Percentiles rank a stretch among this genome's conserved stretches.
These are phyloP conservation scores for Allantophomopsis lycopodina DNA, from an alignment of 2,329 filamentous ascomycete species.

Conservation along the genomic window DNA sequence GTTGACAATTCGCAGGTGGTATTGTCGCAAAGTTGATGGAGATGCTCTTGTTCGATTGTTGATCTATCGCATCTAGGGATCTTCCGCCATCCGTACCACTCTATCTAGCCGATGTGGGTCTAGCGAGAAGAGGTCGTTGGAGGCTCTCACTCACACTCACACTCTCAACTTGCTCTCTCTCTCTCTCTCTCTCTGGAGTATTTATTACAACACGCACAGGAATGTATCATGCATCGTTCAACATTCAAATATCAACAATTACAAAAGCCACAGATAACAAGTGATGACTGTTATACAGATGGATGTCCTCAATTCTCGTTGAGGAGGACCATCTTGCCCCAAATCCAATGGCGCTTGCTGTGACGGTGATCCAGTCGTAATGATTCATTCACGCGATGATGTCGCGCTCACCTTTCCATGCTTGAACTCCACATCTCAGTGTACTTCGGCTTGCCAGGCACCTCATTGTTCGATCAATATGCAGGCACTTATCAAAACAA, in stretches of 20 bases:
- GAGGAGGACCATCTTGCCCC: no score
- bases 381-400: background rate
- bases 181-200: background rate
- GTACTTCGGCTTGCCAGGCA: background rate
- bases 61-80: background rate
- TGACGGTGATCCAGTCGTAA: no score
- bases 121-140: no score
- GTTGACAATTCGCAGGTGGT: no score
- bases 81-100: background rate
- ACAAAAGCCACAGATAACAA: background rate
- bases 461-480: background rate
- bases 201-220: background rate
- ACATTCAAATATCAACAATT: background rate
- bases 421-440: background rate
- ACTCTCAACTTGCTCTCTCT: background rate
- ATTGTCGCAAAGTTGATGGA: no score
- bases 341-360: no score
- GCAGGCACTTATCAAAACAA: background rate
- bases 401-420: background rate
- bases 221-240: background rate
- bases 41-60: no score
- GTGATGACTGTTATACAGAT: no score
- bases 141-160: background rate
- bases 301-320: no score
- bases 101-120: no score